Base-by-base conservation (phyloP, 257 asterid genomes). In the Galeopsis tetrahit region DNA sequence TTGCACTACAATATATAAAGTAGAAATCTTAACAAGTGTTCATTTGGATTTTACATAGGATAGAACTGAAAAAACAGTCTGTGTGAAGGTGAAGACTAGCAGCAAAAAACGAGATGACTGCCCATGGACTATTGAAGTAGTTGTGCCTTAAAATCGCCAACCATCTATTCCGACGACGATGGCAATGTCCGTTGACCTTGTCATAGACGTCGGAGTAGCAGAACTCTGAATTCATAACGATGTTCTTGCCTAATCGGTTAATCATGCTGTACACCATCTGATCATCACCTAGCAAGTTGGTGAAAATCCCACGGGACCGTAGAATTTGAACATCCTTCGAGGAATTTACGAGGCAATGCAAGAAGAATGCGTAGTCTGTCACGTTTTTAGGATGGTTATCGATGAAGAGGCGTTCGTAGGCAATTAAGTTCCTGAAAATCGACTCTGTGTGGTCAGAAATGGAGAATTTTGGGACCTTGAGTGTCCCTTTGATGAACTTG, bases 41-140 rank as follows among this genome's bases (percentile, higher is more conserved):
- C 36, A 56, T 56, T 56, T 56, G 34, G 38, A 51, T 51, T 61
- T 68, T 11, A 39, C 40, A 62, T 69, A 76, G 10, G 84, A 51
- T 2, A 75, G 76, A 32, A 77, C 59, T 3, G 80, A 51, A n/a
- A 69, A 77, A 5, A 69, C 64, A 1, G 79, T 69, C 55, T 77
- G 82, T 7, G 56, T 52, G 10, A 70, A 39, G 35, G 85, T 73
- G 61, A 77, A 53, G 17, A 73, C 4, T 0, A 77, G 77, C 75
- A 10, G 76, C 84, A 7, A 72, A 40, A 38, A 77, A 33, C 4
- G 82, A 62, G 28, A 67, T 7, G 17, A 11, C 13, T 13, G 74
- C 73, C 82, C 85, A 75, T 36, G 78, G 86, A 43, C 69, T 69
- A 13, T 72, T 78, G 72, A 82, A 69, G 65, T 82, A 82, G 56